phyloP scores from a whole-genome alignment of 495 filamentous ascomycete species.

The Diplogelasinospora grovesii region DNA sequence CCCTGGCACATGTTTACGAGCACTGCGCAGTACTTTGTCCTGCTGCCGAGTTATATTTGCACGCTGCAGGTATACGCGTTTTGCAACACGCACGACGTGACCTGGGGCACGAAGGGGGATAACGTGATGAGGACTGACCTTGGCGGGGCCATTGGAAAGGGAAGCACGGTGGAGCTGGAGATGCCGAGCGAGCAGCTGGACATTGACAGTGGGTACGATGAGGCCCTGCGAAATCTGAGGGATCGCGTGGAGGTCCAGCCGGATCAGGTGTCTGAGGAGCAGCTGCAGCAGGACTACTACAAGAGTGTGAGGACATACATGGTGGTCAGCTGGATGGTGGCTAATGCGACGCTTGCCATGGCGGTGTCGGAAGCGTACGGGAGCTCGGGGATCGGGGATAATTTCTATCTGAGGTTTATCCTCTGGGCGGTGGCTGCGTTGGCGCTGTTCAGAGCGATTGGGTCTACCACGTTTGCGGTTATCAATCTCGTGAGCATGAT shows the following conservation, averaged over 20 bases:
- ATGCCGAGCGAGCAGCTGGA: slow-evolving; percentile 98
- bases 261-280: slow-evolving; percentile 57
- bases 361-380: slow-evolving; percentile 83
- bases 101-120: slow-evolving; percentile 98
- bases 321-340: slow-evolving; percentile 92
- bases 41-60: slow-evolving; percentile 92
- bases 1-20: slow-evolving; percentile 99
- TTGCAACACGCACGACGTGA: slow-evolving; percentile 99
- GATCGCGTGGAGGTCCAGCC: slow-evolving; percentile 79
- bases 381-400: slow-evolving; percentile 58
- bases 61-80: slow-evolving; percentile 98
- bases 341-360: slow-evolving; percentile 91
- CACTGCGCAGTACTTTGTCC: slow-evolving; percentile 84
- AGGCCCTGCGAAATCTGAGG: slow-evolving; percentile 90
- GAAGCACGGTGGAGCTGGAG: slow-evolving; percentile 73
- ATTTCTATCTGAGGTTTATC: slow-evolving; percentile 89
- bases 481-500: slow-evolving; percentile 76
- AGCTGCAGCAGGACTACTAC: slow-evolving; percentile 97
- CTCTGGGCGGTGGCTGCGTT: slow-evolving; percentile 86
- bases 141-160: slow-evolving; percentile 70
- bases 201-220: slow-evolving; percentile 96
- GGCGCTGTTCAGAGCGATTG: slow-evolving; percentile 76
- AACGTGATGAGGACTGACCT: slow-evolving; percentile 90
- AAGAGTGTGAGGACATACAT: slow-evolving; percentile 96
- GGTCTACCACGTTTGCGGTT: slow-evolving; percentile 71